Conservation (phyloP, 306 rosid genomes). For the Castanea mollissima region DNA sequence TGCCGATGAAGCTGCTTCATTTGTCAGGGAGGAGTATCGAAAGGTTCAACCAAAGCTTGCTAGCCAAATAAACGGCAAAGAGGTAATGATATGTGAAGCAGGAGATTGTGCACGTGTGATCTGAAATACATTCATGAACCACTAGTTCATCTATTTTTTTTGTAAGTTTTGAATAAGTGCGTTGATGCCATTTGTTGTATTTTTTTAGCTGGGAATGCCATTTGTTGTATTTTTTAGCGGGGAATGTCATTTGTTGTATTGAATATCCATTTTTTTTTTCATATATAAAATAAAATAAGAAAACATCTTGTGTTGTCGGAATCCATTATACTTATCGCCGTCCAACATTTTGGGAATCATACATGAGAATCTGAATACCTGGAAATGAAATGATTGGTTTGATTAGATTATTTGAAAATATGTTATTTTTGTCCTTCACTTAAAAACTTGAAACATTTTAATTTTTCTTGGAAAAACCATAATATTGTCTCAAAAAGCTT, state of each 20-base stretch:
- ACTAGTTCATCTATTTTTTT: background rate
- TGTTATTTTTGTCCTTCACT: too few species aligned
- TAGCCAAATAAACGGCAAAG: constrained; percentile 28
- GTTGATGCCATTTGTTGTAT: too few species aligned
- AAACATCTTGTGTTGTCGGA: background rate
- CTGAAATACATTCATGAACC: constrained; percentile 15
- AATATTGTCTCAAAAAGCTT: too few species aligned
- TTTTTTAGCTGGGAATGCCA: too few species aligned
- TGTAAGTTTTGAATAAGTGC: too few species aligned
- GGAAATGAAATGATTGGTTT: too few species aligned
- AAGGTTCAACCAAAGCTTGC: constrained; percentile 68
- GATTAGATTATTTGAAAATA: too few species aligned
- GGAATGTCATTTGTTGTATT: background rate
- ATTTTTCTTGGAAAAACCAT: too few species aligned
- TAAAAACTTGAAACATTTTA: too few species aligned
- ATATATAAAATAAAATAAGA: background rate
- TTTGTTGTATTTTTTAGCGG: too few species aligned
- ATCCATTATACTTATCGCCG: background rate
- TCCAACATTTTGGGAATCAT: too few species aligned
- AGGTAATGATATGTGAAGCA: constrained; percentile 70
- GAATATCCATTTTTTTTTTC: background rate
- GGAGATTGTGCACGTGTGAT: constrained; percentile 69
- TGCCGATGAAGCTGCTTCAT: constrained; percentile 73
- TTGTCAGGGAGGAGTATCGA: constrained; percentile 60
- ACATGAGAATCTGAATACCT: too few species aligned